These are phyloP conservation scores for Tubosaeta sp. DNA, from an alignment of 768 basidiomycete species.

Conservation along the genomic window DNA sequence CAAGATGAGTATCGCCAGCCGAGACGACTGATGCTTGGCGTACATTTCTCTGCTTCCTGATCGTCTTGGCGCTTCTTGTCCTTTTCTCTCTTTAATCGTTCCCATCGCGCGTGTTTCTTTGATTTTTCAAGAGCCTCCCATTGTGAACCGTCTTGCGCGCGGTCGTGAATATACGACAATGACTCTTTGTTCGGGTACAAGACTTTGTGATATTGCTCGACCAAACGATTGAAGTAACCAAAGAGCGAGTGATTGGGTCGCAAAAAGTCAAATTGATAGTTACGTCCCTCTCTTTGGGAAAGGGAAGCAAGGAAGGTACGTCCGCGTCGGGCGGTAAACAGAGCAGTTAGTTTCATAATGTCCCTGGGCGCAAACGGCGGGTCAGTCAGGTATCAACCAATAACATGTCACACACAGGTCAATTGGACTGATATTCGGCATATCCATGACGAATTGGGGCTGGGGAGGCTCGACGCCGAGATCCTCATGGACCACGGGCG, in stretches of 20 bases:
- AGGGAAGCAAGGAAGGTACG: slow-evolving; percentile 80
- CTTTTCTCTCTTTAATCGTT: slow-evolving; percentile 75
- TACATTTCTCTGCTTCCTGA: slow-evolving; percentile 84
- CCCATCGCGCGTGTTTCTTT: slow-evolving; percentile 82
- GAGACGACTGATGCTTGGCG: slow-evolving; percentile 28
- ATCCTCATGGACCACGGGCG: slow-evolving; percentile 45
- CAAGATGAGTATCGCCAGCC: slow-evolving; percentile 2
- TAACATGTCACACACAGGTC: slow-evolving; percentile 71
- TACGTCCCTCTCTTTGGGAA: slow-evolving; percentile 84
- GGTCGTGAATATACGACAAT: slow-evolving; percentile 68
- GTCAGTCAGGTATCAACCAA: neutral
- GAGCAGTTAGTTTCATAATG: slow-evolving; percentile 92
- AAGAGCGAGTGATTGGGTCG: slow-evolving; percentile 95
- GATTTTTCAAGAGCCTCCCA: slow-evolving; percentile 80
- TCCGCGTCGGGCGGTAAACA: slow-evolving; percentile 92
- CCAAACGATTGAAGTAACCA: slow-evolving; percentile 93
- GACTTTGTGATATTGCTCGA: slow-evolving; percentile 92
- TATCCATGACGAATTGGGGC: slow-evolving; percentile 78
- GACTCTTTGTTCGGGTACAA: slow-evolving; percentile 77
- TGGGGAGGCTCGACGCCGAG: slow-evolving; percentile 72
- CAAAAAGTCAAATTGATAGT: slow-evolving; percentile 97
- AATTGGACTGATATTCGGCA: slow-evolving; percentile 82
- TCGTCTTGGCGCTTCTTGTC: slow-evolving; percentile 87
- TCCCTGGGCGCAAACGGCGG: slow-evolving; percentile 50
- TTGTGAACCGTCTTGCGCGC: slow-evolving; percentile 58